phyloP scores from a whole-genome alignment of 2,329 filamentous ascomycete genomes.

The Colletotrichum cordylinicola region DNA sequence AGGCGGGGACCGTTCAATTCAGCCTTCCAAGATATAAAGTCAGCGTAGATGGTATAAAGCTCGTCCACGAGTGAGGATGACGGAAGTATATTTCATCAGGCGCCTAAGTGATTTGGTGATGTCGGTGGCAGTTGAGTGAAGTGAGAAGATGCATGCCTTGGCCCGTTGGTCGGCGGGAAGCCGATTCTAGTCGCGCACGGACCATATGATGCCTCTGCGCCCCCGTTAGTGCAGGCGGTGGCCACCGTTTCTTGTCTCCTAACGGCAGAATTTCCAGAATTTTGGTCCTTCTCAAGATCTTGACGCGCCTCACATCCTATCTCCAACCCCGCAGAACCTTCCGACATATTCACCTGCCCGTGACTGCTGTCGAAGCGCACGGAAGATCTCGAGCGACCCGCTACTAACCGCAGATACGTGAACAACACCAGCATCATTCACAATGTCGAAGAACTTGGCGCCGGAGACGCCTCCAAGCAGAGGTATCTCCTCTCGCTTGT shows the following conservation, averaged over 20 bases:
- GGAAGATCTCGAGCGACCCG: not conserved
- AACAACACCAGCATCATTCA: constrained; percentile 18
- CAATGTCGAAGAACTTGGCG: constrained; percentile 40
- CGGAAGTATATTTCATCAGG: not conserved
- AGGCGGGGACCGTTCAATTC: too few relatives aligned
- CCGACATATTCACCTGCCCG: not conserved
- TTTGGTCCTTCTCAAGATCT: not conserved
- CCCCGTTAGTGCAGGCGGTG: not conserved
- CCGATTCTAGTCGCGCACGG: not conserved
- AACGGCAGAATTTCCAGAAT: constrained; percentile 18
- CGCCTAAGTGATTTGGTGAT: not conserved
- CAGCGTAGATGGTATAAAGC: not conserved
- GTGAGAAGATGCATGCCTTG: not conserved
- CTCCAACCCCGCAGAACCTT: not conserved
- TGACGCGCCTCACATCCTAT: not conserved
- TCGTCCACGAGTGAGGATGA: not conserved
- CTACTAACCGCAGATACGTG: not conserved
- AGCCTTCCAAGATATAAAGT: not conserved
- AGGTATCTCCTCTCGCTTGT: constrained; percentile 83
- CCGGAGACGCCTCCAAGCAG: constrained; percentile 57
- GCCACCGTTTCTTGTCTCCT: not conserved
- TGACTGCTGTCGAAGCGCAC: not conserved
- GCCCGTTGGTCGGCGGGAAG: not conserved
- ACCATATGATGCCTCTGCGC: not conserved
- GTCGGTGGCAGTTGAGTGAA: not conserved